Conservation (phyloP, 306 rosid genomes). For the Crotalaria pallida region DNA sequence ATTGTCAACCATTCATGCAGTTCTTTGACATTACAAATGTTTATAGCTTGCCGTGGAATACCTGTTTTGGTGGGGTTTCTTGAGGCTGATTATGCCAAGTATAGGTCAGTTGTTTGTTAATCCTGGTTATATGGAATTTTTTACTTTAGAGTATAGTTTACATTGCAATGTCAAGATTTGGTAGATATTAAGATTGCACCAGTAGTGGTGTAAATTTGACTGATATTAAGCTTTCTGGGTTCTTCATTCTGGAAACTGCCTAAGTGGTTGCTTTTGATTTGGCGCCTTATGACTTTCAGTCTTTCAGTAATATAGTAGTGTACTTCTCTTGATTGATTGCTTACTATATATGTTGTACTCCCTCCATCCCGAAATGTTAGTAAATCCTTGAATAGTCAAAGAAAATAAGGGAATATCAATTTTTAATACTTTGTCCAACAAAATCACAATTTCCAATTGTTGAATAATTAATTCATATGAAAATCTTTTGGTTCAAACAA, state of each 20-base stretch:
- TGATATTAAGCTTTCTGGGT: not conserved
- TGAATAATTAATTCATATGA: too few relatives aligned
- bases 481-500: too few relatives aligned
- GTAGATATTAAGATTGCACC: not conserved
- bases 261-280: not conserved
- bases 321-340: not conserved
- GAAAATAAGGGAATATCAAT: too few relatives aligned
- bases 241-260: not conserved
- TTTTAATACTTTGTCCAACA: too few relatives aligned
- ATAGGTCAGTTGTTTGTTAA: conserved; percentile 61
- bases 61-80: conserved; percentile 97
- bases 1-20: conserved; percentile 43
- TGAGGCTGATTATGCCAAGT: conserved; percentile 96
- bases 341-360: not conserved
- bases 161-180: not conserved
- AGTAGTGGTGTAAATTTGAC: not conserved
- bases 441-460: too few relatives aligned
- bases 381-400: too few relatives aligned
- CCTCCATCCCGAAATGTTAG: too few relatives aligned
- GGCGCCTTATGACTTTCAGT: not conserved
- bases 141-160: not conserved
- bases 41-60: conserved; percentile 95
- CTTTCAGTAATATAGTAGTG: not conserved
- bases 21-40: conserved; percentile 96
- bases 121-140: not conserved